Evolutionary conservation across 352 stramenopile species (phyloP).

Genomic region (Phytophthora pseudosyringae): DNA sequence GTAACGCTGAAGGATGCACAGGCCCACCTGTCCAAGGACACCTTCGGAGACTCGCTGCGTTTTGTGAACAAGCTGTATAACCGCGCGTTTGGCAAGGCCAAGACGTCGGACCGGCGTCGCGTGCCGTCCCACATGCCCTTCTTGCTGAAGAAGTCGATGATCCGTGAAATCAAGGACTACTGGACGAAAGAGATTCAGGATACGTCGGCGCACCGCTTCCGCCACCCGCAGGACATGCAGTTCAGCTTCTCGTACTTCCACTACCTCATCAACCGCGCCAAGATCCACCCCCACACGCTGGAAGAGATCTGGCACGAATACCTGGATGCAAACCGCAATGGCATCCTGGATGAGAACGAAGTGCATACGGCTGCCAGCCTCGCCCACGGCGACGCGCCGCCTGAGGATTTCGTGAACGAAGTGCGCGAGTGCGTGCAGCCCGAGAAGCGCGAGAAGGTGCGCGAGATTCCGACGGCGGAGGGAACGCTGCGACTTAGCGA

Average conservation of each 20-base stretch:
- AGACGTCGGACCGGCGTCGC: constrained; percentile 57
- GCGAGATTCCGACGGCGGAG: constrained; percentile 60
- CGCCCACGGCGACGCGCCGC: constrained; percentile 69
- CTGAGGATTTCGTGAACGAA: constrained; percentile 68
- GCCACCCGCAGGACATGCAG: constrained; percentile 93
- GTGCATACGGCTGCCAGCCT: constrained; percentile 90
- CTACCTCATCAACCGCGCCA: constrained; percentile 91
- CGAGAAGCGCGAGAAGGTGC: constrained; percentile 76
- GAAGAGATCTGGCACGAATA: constrained; percentile 88
- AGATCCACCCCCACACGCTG: constrained; percentile 75
- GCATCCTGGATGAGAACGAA: constrained; percentile 92
- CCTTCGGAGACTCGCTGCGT: constrained; percentile 92
- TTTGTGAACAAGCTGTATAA: constrained; percentile 94
- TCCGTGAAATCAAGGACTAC: constrained; percentile 90
- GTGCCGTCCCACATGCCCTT: constrained; percentile 97
- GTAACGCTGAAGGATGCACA: constrained; percentile 40
- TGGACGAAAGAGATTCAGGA: constrained; percentile 75
- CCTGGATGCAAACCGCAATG: constrained; percentile 92
- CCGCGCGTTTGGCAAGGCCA: constrained; percentile 79
- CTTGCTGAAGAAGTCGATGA: constrained; percentile 88
- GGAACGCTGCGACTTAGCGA: constrained; percentile 72
- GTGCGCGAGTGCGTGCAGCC: constrained; percentile 76
- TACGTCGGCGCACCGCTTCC: constrained; percentile 91
- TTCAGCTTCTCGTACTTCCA: constrained; percentile 97
- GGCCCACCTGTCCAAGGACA: constrained; percentile 85